Percentiles rank a stretch among this genome's conserved stretches.
phyloP scores from a whole-genome alignment of 2,329 filamentous ascomycete species.

The Pezicula neosporulosa region DNA sequence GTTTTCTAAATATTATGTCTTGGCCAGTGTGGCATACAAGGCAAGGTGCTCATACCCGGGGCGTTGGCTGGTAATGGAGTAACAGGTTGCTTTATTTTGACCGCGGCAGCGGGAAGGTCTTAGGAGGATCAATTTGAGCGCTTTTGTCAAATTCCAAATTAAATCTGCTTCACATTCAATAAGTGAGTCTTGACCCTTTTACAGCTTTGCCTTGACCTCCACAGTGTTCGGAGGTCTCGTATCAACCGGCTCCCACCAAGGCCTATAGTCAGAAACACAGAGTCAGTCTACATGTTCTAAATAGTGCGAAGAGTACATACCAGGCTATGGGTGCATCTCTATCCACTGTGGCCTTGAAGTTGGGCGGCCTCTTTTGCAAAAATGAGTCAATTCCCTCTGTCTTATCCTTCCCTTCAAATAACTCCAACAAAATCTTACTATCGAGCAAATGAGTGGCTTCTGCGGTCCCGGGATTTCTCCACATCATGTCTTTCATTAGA shows the following conservation, averaged over 20 bases:
- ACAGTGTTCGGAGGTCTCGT: conserved; percentile 24
- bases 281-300: no score
- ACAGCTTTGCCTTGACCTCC: conserved; percentile 16
- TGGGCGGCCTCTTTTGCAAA: conserved; percentile 54
- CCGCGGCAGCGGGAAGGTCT: not conserved
- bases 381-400: conserved; percentile 58
- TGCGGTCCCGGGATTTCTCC: conserved; percentile 50
- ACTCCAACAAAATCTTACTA: conserved; percentile 57
- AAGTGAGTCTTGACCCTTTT: not conserved
- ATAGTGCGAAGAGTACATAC: no score
- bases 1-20: conserved; percentile 16
- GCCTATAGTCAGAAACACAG: conserved; percentile 21
- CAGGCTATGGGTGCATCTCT: conserved; percentile 50
- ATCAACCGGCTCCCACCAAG: conserved; percentile 57
- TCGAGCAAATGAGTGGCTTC: conserved; percentile 72
- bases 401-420: conserved; percentile 54
- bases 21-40: conserved; percentile 26
- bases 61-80: conserved; percentile 22
- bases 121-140: not conserved
- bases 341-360: conserved; percentile 53
- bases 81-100: conserved; percentile 9
- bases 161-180: no score
- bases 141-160: no score
- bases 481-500: conserved; percentile 72
- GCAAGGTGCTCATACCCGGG: conserved; percentile 23